Base-by-base conservation (phyloP, 2,329 filamentous ascomycete species). In the Epichloe elymi region DNA sequence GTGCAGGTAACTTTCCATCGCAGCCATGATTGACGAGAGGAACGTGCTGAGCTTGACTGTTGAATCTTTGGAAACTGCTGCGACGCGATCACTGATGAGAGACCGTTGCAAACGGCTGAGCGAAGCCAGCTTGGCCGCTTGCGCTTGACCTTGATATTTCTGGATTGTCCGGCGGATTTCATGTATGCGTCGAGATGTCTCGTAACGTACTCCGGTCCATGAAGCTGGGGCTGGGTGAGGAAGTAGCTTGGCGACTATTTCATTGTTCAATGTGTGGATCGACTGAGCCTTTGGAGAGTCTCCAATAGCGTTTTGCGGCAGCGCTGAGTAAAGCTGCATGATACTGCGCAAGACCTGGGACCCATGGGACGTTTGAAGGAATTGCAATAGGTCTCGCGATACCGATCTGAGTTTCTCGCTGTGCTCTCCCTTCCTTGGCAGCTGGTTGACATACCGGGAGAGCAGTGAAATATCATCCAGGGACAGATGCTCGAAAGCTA, bases 101-200 rank as follows among this genome's bases (percentile, higher is more conserved):
- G 81, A 83, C 52, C 81, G 71, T 61, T 85, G 79, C 7, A 85
- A 67, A 7, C 81, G 73, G 54, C 75, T 83, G 55, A 84, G 65
- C 1, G 70, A 69, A 6, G 75, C 76, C 5, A 81, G 65, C 48
- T 74, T 75, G 14, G 72, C 67, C 14, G 70, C 64, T 39, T 69
- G 68, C 46, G 72, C 70, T 47, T 67, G 50, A 12, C 19, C 37
- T 6, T 52, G 65, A 48, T 78, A 71, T 0, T 58, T 51, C 12
- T 72, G 64, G 38, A 80, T 64, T 3, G 61, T 64, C 8, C 65
- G 63, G 46, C 70, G 66, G 4, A 75, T 67, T 37, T 55, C 56
- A 37, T 70, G 66, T 2, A 80, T 61, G 4, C 74, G 69, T 12
- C 69, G 58, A 42, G 71, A 70, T 45, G 74, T 65, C 48, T 83